phyloP scores from a whole-genome alignment of 352 stramenopile species.

The Saprolegnia parasitica region DNA sequence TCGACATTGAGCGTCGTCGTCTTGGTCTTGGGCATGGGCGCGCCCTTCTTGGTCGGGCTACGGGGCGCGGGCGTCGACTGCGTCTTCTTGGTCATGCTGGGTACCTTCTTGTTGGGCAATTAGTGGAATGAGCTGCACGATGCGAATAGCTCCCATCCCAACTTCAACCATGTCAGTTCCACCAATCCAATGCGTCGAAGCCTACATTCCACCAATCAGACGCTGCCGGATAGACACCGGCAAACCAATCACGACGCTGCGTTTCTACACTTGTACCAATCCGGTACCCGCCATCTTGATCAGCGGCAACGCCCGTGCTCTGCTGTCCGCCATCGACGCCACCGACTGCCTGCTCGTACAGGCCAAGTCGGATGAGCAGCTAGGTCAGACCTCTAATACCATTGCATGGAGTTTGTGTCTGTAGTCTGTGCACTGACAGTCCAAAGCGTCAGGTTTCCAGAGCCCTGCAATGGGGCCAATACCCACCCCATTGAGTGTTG shows the following conservation, averaged over 20 bases:
- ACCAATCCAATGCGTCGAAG: not conserved
- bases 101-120: not conserved
- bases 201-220: not conserved
- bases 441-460: too few relatives aligned
- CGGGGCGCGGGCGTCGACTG: not conserved
- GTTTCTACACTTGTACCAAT: not conserved
- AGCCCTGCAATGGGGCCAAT: too few relatives aligned
- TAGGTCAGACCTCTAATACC: too few relatives aligned
- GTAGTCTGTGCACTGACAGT: too few relatives aligned
- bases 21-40: not conserved
- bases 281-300: not conserved
- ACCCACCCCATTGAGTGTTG: too few relatives aligned
- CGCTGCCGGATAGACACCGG: not conserved
- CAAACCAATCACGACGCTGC: not conserved
- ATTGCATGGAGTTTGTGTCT: too few relatives aligned
- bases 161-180: constrained; percentile 12
- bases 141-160: not conserved
- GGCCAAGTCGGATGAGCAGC: too few relatives aligned
- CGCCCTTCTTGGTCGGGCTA: not conserved
- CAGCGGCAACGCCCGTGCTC: not conserved
- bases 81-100: not conserved
- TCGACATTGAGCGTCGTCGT: constrained; percentile 19
- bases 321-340: too few relatives aligned
- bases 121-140: not conserved
- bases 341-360: too few relatives aligned